phyloP scores from a whole-genome alignment of 108 stramenopile genomes.

The Licmophora abbreviata region DNA sequence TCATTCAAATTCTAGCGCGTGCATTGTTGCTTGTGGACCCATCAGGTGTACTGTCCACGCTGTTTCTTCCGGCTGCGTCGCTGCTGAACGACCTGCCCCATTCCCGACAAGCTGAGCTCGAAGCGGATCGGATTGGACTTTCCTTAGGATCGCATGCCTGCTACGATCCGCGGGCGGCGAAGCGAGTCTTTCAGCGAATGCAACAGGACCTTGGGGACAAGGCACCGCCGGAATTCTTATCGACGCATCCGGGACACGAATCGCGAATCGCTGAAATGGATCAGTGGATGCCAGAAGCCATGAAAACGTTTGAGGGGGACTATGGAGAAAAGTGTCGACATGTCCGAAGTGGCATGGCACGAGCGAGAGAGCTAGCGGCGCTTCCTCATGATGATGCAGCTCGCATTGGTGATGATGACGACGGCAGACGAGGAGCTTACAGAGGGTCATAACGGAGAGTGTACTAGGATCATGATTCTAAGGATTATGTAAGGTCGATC shows the following conservation, averaged over 20 bases:
- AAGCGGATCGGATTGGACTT: conserved; percentile 81
- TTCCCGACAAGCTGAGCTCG: conserved; percentile 63
- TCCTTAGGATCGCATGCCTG: conserved; percentile 63
- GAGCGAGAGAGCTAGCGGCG: too few relatives aligned
- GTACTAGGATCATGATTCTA: too few relatives aligned
- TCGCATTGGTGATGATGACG: too few relatives aligned
- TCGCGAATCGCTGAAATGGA: conserved; percentile 49
- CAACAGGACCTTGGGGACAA: not conserved
- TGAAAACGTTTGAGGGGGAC: conserved; percentile 34
- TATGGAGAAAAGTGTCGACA: conserved; percentile 44
- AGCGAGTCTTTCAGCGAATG: conserved; percentile 44
- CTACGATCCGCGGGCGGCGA: conserved; percentile 72
- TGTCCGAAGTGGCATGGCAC: conserved; percentile 48
- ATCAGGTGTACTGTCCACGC: conserved; percentile 42
- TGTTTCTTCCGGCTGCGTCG: conserved; percentile 48
- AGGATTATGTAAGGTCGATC: too few relatives aligned
- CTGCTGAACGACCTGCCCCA: conserved; percentile 62
- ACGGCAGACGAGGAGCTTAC: too few relatives aligned
- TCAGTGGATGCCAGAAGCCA: conserved; percentile 58
- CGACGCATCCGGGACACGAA: conserved; percentile 75
- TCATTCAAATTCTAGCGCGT: conserved; percentile 39
- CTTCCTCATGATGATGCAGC: too few relatives aligned
- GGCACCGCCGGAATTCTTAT: conserved; percentile 67
- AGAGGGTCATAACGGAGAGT: too few relatives aligned
- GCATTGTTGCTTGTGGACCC: conserved; percentile 63